Conservation (phyloP, 441 rosid genomes). For the Populus hybrid region DNA sequence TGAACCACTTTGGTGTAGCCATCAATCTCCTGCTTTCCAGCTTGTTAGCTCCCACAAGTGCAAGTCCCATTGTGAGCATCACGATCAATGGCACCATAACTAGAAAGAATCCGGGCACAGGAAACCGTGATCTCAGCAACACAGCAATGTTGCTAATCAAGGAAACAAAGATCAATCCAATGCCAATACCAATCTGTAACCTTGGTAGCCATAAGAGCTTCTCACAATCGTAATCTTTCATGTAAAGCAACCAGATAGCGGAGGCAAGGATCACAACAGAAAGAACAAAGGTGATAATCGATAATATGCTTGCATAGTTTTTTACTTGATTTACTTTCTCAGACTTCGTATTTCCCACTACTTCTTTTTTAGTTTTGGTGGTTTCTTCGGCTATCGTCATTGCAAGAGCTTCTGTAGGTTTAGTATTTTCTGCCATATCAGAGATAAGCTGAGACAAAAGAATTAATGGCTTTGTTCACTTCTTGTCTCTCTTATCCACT, state of each 20-base stretch:
- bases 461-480: neutral
- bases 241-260: slow-evolving; percentile 58
- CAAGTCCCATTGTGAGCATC: slow-evolving; percentile 56
- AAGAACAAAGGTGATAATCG: slow-evolving; percentile 41
- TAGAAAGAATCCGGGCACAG: slow-evolving; percentile 45
- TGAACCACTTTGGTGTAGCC: slow-evolving; percentile 64
- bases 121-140: slow-evolving; percentile 38
- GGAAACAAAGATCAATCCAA: slow-evolving; percentile 49
- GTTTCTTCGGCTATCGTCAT: neutral
- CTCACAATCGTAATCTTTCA: slow-evolving; percentile 76
- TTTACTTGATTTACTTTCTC: slow-evolving; percentile 15
- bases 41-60: slow-evolving; percentile 51
- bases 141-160: slow-evolving; percentile 42
- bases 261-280: slow-evolving; percentile 62
- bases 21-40: slow-evolving; percentile 45
- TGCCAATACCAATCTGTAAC: slow-evolving; percentile 42
- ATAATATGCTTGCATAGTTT: slow-evolving; percentile 31
- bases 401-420: slow-evolving; percentile 13
- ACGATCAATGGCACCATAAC: slow-evolving; percentile 50
- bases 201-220: slow-evolving; percentile 50
- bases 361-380: neutral
- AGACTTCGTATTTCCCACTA: slow-evolving; percentile 10
- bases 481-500: neutral
- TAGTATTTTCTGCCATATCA: slow-evolving; percentile 9
- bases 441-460: neutral